Evolutionary conservation across 2,329 filamentous ascomycete species (phyloP), one percentile per base, ranked within the genome.

Genomic region (Coniella vitis): DNA sequence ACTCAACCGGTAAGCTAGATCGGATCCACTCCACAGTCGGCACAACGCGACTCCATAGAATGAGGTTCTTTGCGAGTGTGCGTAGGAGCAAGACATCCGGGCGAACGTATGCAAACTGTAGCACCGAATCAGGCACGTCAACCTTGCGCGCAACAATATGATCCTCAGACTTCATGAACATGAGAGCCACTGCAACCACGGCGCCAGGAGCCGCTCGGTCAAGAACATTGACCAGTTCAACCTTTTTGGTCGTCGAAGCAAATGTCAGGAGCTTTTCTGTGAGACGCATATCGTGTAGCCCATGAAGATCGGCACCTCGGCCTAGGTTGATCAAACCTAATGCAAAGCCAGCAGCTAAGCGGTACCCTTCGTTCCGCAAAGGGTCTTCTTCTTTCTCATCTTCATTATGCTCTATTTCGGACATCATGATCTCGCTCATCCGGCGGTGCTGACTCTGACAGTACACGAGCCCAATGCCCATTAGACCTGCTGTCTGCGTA

Each of bases 351-450:
- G 94, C 90, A 8, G 93, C 90, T 32, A 98, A 76, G 36, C 94
- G 83, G 65, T 98, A 98, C n/a, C 90, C 90, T 69, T 98, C 93
- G 61, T 94, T 91, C 20, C 91, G 83, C 42, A 97, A 69, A 19
- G 83, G 83, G 59, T 95, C 88, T 49, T 90, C 86, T 52, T 96
- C 90, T 46, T 91, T 86, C 34, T 87, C 78, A 21, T 75, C 70
- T 38, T 93, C 89, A 45, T 89, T 87, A 54, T 90, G 86, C 63
- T 96, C 90, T 53, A 98, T 93, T 64, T 98, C 93, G 0, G 91
- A 97, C 44, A 98, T 80, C 89, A 98, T 96, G 16, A 97, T 89
- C 64, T 98, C 93, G 62, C 90, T 97, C 93, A 98, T 98, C 34
- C 94, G 84, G 25, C 94, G 86, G 67, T 98, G 94, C 60, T 97